Evolutionary conservation across 75 land plant species (phyloP).

Genomic region (Pseudotsuga menziesii): DNA sequence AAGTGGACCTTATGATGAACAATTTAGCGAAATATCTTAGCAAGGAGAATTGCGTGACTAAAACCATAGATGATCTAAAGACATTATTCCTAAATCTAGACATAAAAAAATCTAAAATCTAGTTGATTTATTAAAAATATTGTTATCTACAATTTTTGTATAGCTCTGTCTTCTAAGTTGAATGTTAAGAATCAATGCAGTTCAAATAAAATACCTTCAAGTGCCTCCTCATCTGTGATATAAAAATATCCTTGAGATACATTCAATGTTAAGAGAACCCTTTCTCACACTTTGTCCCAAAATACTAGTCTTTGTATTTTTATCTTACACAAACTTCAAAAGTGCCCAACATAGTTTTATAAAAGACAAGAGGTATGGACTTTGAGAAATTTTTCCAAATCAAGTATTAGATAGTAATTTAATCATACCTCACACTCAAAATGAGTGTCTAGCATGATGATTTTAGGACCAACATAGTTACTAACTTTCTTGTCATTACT

Average conservation of each 20-base stretch:
- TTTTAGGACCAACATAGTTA: constrained; percentile 24
- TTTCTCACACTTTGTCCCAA: not conserved
- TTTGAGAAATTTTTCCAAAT: too few species aligned
- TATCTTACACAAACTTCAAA: not conserved
- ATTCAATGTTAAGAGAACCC: not conserved
- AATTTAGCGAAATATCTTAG: constrained; percentile 25
- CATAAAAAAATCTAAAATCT: not conserved
- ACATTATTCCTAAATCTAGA: too few species aligned
- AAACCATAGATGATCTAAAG: not conserved
- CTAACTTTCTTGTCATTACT: constrained; percentile 59
- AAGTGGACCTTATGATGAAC: constrained; percentile 3
- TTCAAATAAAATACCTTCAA: not conserved
- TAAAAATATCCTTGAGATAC: not conserved
- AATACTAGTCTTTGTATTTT: not conserved
- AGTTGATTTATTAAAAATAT: too few species aligned
- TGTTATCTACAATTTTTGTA: not conserved
- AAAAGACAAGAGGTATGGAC: not conserved
- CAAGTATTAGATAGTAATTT: not conserved
- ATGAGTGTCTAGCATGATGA: constrained; percentile 21
- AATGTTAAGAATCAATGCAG: not conserved
- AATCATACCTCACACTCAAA: constrained; percentile 36
- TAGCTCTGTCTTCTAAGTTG: too few species aligned
- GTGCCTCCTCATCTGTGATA: not conserved
- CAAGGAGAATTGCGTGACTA: constrained; percentile 20
- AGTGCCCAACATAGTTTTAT: too few species aligned